Percentiles rank a stretch among this genome's conserved stretches.
These are phyloP conservation scores for Lophiotrema nucula DNA, from an alignment of 495 filamentous ascomycete genomes.

Conservation along the genomic window DNA sequence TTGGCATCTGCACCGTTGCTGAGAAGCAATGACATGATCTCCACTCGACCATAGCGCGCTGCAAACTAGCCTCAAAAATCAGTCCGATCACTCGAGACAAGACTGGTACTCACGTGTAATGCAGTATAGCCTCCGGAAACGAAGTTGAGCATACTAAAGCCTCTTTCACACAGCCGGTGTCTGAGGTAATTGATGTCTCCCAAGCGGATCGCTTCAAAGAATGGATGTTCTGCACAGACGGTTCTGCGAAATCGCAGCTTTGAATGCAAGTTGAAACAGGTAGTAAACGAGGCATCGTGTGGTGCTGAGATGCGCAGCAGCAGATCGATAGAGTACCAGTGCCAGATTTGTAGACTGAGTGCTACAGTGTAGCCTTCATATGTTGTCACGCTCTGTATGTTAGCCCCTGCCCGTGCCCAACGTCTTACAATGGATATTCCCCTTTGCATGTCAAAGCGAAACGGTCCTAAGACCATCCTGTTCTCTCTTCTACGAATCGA, in stretches of 20 bases:
- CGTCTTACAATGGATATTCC: too few relatives aligned
- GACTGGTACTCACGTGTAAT: neutral
- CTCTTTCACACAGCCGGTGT: neutral
- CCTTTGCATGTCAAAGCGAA: too few relatives aligned
- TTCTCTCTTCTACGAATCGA: too few relatives aligned
- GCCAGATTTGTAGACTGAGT: too few relatives aligned
- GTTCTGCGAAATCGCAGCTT: neutral
- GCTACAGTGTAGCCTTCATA: too few relatives aligned
- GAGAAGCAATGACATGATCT: neutral
- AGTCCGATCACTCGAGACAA: neutral
- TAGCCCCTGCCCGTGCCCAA: too few relatives aligned
- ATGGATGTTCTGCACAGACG: neutral
- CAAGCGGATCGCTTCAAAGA: neutral
- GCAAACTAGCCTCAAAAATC: neutral
- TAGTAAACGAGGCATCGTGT: too few relatives aligned
- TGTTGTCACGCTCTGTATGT: too few relatives aligned
- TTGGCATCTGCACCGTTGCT: neutral
- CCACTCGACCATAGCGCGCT: neutral
- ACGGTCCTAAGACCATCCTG: too few relatives aligned
- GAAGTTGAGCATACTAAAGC: neutral
- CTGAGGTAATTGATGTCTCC: neutral
- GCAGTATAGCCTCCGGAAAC: neutral
- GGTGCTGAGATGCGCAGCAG: too few relatives aligned
- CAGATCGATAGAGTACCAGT: too few relatives aligned
- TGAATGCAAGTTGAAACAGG: neutral